Percentiles rank a stretch among this genome's conserved stretches.
Evolutionary conservation across 441 rosid species (phyloP).

Genomic region (Pelargonium fulgidum): DNA sequence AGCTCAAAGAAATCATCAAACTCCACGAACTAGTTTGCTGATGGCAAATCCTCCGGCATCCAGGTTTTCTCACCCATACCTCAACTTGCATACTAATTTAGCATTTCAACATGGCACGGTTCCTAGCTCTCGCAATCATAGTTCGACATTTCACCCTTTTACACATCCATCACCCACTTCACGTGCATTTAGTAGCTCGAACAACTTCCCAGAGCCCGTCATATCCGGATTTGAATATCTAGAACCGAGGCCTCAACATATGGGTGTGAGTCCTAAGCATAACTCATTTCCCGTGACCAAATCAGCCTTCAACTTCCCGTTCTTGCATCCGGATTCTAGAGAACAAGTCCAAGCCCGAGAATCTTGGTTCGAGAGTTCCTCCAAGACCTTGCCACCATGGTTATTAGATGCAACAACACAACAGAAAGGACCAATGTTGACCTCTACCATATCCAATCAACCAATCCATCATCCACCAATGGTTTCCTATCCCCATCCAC

Average conservation of each 20-base stretch:
- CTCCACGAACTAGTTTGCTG: slow-evolving; percentile 11
- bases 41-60: slow-evolving; percentile 14
- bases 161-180: slow-evolving; percentile 24
- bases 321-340: slow-evolving; percentile 26
- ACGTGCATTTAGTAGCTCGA: slow-evolving; percentile 19
- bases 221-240: slow-evolving; percentile 22
- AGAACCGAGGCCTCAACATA: slow-evolving; percentile 22
- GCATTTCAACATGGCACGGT: slow-evolving; percentile 21
- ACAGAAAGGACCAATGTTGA: slow-evolving; percentile 16
- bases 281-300: slow-evolving; percentile 22
- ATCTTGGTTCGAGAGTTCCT: slow-evolving; percentile 20
- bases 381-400: slow-evolving; percentile 33
- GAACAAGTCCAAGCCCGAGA: slow-evolving; percentile 21
- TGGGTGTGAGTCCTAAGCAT: slow-evolving; percentile 14
- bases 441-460: slow-evolving; percentile 14
- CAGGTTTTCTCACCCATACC: slow-evolving; percentile 27
- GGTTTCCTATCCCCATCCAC: slow-evolving; percentile 16
- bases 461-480: slow-evolving; percentile 7
- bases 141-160: slow-evolving; percentile 20
- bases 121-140: slow-evolving; percentile 18
- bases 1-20: slow-evolving; percentile 19
- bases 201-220: slow-evolving; percentile 27
- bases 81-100: slow-evolving; percentile 25
- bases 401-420: slow-evolving; percentile 23
- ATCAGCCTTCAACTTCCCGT: slow-evolving; percentile 35